Evolutionary conservation across 108 stramenopile species (phyloP).

Genomic region (Skeletonema menzelii): DNA sequence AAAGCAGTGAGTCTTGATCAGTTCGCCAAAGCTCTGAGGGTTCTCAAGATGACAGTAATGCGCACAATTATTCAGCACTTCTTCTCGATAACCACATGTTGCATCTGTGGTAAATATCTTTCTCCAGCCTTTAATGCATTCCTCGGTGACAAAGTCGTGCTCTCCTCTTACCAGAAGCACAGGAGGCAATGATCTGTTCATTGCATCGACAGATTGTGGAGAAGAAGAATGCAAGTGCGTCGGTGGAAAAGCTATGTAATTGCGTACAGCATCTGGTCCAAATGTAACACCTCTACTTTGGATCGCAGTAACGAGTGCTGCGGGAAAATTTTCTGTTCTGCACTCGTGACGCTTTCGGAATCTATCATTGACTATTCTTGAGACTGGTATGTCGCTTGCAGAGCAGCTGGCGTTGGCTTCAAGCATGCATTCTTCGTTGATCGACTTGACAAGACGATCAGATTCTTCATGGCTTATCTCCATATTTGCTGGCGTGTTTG

Average conservation of each 20-base stretch:
- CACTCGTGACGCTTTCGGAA: constrained; percentile 37
- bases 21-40: constrained; percentile 23
- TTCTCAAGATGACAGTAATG: constrained; percentile 52
- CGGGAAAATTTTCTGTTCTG: constrained; percentile 30
- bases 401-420: neutral
- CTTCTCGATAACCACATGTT: constrained; percentile 29
- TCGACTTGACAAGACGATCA: constrained; percentile 22
- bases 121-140: constrained; percentile 45
- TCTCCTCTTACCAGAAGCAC: constrained; percentile 46
- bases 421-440: constrained; percentile 15
- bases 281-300: constrained; percentile 29
- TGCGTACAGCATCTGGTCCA: constrained; percentile 30
- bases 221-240: neutral
- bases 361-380: constrained; percentile 16
- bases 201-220: constrained; percentile 1
- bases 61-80: constrained; percentile 36
- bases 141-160: constrained; percentile 46
- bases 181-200: constrained; percentile 16
- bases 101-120: constrained; percentile 20
- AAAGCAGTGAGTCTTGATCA: constrained; percentile 34
- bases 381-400: neutral
- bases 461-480: constrained; percentile 34
- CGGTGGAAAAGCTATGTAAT: constrained; percentile 31
- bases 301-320: constrained; percentile 33
- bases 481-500: constrained; percentile 46